These are phyloP conservation scores for Fraxinus xanthoxyloides DNA, from an alignment of 305 asterid genomes.

Conservation along the genomic window DNA sequence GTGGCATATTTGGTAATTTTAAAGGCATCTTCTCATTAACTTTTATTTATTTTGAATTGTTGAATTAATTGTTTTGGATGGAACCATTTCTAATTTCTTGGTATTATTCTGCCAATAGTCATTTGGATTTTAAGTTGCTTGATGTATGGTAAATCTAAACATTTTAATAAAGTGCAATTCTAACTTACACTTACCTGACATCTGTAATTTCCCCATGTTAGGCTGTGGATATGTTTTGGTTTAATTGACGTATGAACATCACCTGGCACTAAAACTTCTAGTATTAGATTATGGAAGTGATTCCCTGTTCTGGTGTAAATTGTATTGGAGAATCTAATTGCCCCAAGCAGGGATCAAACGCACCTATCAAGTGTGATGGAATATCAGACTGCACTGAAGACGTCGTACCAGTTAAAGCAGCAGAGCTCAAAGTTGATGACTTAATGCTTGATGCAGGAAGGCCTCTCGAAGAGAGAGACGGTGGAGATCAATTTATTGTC, in stretches of 20 bases:
- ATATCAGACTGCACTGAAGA: conserved; percentile 42
- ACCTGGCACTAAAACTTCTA: conserved; percentile 34
- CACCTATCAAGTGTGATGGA: conserved; percentile 47
- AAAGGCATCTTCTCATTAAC: background rate
- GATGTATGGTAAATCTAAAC: background rate
- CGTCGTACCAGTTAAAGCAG: conserved; percentile 39
- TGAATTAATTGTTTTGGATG: background rate
- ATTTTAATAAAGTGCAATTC: conserved; percentile 1
- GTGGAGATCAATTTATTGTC: conserved; percentile 39
- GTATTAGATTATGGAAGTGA: conserved; percentile 62
- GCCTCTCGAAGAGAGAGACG: conserved; percentile 43
- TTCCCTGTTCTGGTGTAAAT: conserved; percentile 55
- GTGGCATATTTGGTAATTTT: background rate
- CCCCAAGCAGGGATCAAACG: conserved; percentile 21
- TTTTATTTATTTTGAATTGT: background rate
- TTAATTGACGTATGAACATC: conserved; percentile 19
- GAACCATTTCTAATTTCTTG: conserved; percentile 11
- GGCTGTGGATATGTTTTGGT: conserved; percentile 29
- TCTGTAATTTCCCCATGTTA: conserved; percentile 12
- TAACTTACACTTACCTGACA: conserved; percentile 9
- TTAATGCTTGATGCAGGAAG: conserved; percentile 34
- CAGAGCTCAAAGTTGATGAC: conserved; percentile 45
- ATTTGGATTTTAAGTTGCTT: background rate
- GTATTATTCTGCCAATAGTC: conserved; percentile 17
- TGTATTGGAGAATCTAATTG: conserved; percentile 54